Evolutionary conservation across 169 alveolate species (phyloP).

Genomic region (Plasmodium knowlesi): DNA sequence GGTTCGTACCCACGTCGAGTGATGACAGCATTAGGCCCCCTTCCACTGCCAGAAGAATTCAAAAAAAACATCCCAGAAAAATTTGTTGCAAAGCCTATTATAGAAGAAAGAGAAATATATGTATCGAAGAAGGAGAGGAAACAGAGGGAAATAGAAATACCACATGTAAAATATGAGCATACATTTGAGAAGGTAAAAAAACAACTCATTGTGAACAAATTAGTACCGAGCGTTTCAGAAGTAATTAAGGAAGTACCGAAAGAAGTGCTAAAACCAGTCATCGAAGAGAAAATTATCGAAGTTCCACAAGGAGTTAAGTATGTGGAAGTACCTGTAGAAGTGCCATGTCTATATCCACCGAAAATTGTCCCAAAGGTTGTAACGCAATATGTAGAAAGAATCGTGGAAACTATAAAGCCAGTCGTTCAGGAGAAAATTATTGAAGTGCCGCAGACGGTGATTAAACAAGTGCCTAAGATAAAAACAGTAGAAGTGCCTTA

Average conservation of each 20-base stretch:
- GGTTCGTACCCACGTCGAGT: slow-evolving; percentile 84
- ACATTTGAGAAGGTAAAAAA: slow-evolving; percentile 85
- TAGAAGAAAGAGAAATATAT: slow-evolving; percentile 88
- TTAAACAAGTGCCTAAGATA: slow-evolving; percentile 86
- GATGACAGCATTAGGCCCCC: slow-evolving; percentile 90
- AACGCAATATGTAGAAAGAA: slow-evolving; percentile 86
- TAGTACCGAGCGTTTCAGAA: slow-evolving; percentile 85
- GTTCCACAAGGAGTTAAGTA: slow-evolving; percentile 90
- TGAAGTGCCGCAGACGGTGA: slow-evolving; percentile 88
- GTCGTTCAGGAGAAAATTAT: slow-evolving; percentile 85
- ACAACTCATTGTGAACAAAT: slow-evolving; percentile 81
- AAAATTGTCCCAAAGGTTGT: slow-evolving; percentile 87
- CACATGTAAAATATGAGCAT: slow-evolving; percentile 89
- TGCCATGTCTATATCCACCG: slow-evolving; percentile 90
- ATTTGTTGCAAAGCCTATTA: slow-evolving; percentile 88
- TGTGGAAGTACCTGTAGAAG: slow-evolving; percentile 90
- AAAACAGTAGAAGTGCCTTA: slow-evolving; percentile 89
- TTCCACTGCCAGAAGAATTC: slow-evolving; percentile 88
- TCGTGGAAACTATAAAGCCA: slow-evolving; percentile 87
- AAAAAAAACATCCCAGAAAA: slow-evolving; percentile 87
- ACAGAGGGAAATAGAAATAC: slow-evolving; percentile 88
- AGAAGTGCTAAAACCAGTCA: slow-evolving; percentile 86
- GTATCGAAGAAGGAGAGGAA: slow-evolving; percentile 88
- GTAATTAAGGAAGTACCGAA: slow-evolving; percentile 86
- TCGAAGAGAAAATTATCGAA: slow-evolving; percentile 89